Evolutionary conservation across 2,329 filamentous ascomycete species (phyloP).

Genomic region (Furcasterigmium furcatum): DNA sequence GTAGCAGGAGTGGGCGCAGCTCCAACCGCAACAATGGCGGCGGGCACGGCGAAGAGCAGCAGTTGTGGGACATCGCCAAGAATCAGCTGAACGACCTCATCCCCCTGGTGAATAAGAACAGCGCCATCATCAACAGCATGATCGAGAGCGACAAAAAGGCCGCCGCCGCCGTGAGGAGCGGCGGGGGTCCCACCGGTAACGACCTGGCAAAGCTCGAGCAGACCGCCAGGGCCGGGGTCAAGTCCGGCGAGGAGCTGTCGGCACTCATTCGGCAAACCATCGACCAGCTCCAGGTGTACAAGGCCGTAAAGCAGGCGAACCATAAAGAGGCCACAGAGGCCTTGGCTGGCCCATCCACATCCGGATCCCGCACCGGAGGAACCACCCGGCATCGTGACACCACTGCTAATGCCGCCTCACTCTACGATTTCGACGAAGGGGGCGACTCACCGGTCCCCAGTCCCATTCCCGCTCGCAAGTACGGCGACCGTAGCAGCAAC

Average conservation of each 20-base stretch:
- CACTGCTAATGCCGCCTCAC: slow-evolving; percentile 23
- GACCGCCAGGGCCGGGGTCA: slow-evolving; percentile 37
- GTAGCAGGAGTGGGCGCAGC: slow-evolving; percentile 40
- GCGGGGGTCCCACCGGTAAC: slow-evolving; percentile 16
- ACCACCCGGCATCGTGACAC: slow-evolving; percentile 8
- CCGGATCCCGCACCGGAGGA: slow-evolving; percentile 12
- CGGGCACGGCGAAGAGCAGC: slow-evolving; percentile 38
- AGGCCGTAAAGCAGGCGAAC: slow-evolving; percentile 34
- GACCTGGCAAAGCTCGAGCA: slow-evolving; percentile 40
- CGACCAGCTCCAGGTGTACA: slow-evolving; percentile 39
- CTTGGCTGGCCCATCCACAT: slow-evolving; percentile 13
- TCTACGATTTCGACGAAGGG: slow-evolving; percentile 42
- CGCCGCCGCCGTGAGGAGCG: slow-evolving; percentile 32
- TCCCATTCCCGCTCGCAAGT: slow-evolving; percentile 31
- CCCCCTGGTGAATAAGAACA: slow-evolving; percentile 35
- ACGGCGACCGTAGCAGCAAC: slow-evolving; percentile 34
- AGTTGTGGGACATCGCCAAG: slow-evolving; percentile 39
- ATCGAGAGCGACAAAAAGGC: slow-evolving; percentile 36
- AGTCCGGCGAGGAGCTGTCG: slow-evolving; percentile 33
- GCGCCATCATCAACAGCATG: slow-evolving; percentile 34
- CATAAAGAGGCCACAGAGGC: slow-evolving; percentile 33
- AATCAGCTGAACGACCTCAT: slow-evolving; percentile 35
- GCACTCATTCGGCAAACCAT: slow-evolving; percentile 29
- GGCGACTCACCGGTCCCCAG: slow-evolving; percentile 44
- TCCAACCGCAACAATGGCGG: slow-evolving; percentile 40